Evolutionary conservation across 2,329 filamentous ascomycete species (phyloP).

Genomic region (Colletotrichum musicola): DNA sequence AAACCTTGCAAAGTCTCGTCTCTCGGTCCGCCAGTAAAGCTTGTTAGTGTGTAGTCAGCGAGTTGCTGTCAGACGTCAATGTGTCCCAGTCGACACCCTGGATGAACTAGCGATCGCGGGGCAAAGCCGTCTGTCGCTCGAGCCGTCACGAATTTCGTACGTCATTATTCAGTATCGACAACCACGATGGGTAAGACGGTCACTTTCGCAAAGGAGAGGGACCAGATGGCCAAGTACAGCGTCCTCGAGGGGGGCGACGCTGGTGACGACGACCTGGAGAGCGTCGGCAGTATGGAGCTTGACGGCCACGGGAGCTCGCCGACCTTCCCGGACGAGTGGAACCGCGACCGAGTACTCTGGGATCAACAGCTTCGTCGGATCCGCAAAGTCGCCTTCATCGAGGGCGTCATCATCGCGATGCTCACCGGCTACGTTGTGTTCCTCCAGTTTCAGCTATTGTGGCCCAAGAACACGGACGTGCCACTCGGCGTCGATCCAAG

Average conservation of each 20-base stretch:
- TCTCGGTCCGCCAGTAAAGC: slow-evolving; percentile 3
- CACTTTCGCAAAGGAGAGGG: background rate
- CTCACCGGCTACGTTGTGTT: slow-evolving; percentile 10
- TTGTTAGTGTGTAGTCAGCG: background rate
- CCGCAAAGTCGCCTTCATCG: slow-evolving; percentile 4
- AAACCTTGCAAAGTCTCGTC: slow-evolving; percentile 10
- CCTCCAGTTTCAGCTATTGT: background rate
- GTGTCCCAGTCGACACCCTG: background rate
- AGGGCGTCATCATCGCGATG: slow-evolving; percentile 7
- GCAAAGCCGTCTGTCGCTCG: background rate
- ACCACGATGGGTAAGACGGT: slow-evolving; percentile 22
- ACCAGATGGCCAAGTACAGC: slow-evolving; percentile 12
- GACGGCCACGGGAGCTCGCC: background rate
- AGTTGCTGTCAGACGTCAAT: background rate
- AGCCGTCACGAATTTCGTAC: background rate
- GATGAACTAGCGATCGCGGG: background rate
- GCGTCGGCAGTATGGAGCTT: slow-evolving; percentile 7
- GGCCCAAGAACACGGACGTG: background rate
- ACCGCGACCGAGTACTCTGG: slow-evolving; percentile 15
- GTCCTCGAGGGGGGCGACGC: slow-evolving; percentile 6
- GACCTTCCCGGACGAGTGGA: slow-evolving; percentile 28
- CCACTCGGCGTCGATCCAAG: slow-evolving; percentile 24
- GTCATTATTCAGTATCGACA: background rate
- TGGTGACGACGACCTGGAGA: slow-evolving; percentile 20
- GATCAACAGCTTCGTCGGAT: slow-evolving; percentile 5